Percentiles rank a stretch among this genome's conserved stretches.
phyloP scores from a whole-genome alignment of 108 stramenopile species.

The Pseudonitzschia delicatissima region DNA sequence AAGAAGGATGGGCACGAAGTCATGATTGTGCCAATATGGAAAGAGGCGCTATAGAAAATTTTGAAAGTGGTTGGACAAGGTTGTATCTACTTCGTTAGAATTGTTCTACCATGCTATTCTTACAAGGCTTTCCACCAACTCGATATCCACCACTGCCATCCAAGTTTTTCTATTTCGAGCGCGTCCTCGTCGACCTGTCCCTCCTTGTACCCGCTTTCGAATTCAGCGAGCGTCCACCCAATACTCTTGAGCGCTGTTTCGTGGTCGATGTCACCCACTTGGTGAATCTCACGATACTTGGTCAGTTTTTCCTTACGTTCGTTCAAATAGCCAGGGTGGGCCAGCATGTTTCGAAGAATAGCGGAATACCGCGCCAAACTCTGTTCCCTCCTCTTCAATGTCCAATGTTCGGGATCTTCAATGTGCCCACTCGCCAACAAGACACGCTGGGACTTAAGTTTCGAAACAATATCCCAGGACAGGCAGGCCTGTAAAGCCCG shows the following conservation, averaged over 20 bases:
- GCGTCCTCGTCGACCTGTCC: slow-evolving; percentile 6
- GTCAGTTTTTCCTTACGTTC: slow-evolving; percentile 51
- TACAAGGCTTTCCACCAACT: slow-evolving; percentile 12
- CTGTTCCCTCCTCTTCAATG: slow-evolving; percentile 72
- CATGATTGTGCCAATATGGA: no score
- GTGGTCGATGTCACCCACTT: slow-evolving; percentile 68
- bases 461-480: slow-evolving; percentile 86
- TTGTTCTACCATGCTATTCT: no score
- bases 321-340: slow-evolving; percentile 46
- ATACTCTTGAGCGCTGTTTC: slow-evolving; percentile 38
- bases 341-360: slow-evolving; percentile 64
- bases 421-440: slow-evolving; percentile 48
- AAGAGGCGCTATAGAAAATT: no score
- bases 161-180: background rate
- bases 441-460: slow-evolving; percentile 71
- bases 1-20: no score
- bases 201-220: slow-evolving; percentile 36
- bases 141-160: background rate
- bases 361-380: slow-evolving; percentile 63
- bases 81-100: no score
- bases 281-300: slow-evolving; percentile 80
- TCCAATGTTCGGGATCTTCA: slow-evolving; percentile 67
- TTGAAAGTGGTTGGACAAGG: no score
- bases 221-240: slow-evolving; percentile 78
- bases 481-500: slow-evolving; percentile 66